A percentile compares a stretch with the other conserved stretches of the same genome.
Evolutionary conservation across 441 rosid species (phyloP).

Genomic region (California macrophylla): DNA sequence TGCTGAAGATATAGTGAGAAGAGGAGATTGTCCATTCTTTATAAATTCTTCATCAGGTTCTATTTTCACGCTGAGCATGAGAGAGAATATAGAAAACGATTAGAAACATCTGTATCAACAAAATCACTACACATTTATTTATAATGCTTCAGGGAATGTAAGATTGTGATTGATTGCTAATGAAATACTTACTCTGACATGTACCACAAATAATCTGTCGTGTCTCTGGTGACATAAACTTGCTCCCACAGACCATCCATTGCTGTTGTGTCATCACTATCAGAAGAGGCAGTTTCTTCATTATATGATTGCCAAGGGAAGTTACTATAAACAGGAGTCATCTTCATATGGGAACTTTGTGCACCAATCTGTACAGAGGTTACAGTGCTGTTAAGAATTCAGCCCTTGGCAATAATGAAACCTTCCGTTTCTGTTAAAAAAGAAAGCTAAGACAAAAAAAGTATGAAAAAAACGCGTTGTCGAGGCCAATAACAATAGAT

Average conservation of each 20-base stretch:
- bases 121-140: not conserved
- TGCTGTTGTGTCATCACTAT: not conserved
- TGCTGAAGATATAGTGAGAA: slow-evolving; percentile 66
- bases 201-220: slow-evolving; percentile 3
- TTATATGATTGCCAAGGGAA: not conserved
- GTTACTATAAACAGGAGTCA: slow-evolving; percentile 2
- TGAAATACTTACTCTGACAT: slow-evolving; percentile 9
- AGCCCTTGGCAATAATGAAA: not conserved
- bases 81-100: not conserved
- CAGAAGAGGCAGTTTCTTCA: not conserved
- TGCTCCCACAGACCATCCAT: slow-evolving; percentile 1
- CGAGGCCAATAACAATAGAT: not conserved
- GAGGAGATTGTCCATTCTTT: slow-evolving; percentile 78
- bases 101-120: not conserved
- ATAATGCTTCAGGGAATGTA: not conserved
- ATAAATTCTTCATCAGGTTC: slow-evolving; percentile 68
- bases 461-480: not conserved
- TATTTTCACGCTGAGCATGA: slow-evolving; percentile 53
- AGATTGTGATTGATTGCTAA: not conserved
- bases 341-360: slow-evolving; percentile 28
- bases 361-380: slow-evolving; percentile 57
- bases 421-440: not conserved
- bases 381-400: not conserved
- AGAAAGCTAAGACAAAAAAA: not conserved
- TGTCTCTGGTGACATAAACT: slow-evolving; percentile 6